Conservation (phyloP, 306 rosid genomes). For the Acacia crassicarpa region DNA sequence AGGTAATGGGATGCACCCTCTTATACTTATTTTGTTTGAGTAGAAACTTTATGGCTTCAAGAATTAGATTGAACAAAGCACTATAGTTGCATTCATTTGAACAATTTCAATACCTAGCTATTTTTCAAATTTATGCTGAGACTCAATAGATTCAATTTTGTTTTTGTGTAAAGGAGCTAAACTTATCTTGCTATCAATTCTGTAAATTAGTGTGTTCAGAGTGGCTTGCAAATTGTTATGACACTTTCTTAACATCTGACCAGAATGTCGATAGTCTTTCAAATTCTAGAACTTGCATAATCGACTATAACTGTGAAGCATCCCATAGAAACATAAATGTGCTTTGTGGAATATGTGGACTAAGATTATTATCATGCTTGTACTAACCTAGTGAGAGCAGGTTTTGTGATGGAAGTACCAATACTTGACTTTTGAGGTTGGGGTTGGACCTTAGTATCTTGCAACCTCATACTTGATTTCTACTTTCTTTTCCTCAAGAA, state of each 20-base stretch:
- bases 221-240: constrained; percentile 15
- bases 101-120: not conserved
- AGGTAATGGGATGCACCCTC: constrained; percentile 49
- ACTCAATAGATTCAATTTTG: constrained; percentile 22
- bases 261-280: not conserved
- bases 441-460: not conserved
- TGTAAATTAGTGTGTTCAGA: not conserved
- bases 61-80: constrained; percentile 1
- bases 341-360: not conserved
- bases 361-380: not conserved
- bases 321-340: not conserved
- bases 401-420: not conserved
- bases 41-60: constrained; percentile 3
- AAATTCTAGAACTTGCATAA: not conserved
- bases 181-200: not conserved
- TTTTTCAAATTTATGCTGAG: constrained; percentile 5
- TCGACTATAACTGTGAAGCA: not conserved
- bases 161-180: constrained; percentile 4
- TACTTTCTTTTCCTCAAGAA: not conserved
- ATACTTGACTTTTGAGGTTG: not conserved
- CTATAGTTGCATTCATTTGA: not conserved
- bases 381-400: not conserved
- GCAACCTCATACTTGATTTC: not conserved
- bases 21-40: not conserved
- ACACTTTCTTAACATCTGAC: constrained; percentile 9